Base-by-base conservation (phyloP, 2,329 filamentous ascomycete species). In the Nothophaeocryptopus gaeumannii region DNA sequence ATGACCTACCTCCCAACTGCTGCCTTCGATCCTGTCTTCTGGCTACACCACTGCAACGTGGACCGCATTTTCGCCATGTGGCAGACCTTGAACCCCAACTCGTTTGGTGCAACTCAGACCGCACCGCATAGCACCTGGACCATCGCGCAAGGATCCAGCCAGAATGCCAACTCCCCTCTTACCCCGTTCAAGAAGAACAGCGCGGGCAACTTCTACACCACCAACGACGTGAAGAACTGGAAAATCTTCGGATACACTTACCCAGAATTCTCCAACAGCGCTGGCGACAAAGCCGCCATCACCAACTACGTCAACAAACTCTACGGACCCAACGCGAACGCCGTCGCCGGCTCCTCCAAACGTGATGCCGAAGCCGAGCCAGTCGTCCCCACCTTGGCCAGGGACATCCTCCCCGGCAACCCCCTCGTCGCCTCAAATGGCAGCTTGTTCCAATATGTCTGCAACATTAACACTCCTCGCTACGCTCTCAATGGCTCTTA, bases 1-100 rank as follows among this genome's bases (percentile, higher is more conserved):
- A 86, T 88, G 80, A 81, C 78, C 41, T 86, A 81, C 67, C 81
- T 84, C 81, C 16, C 85, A 84, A 59, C 87, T 13, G 46, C 87
- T 2, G 79, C 85, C 0, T 93, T 89, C 64, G 89, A 95, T 63
- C 88, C 89, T 0, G 72, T 88, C 12, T 91, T 92, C 70, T 88
- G 85, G 69, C 70, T 92, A 5, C 87, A 92, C 62, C 88, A 92
- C 61, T 50, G 48, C 58, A 90, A 87, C 68, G 79, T 89, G 7
- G 89, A 95, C 63, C 81, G 89, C 5, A 69, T 88, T 32, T 81
- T 89, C 57, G 82, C 88, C 26, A 78, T 95, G 56, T 95, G 87
- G 87, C 88, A 93, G 70, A 74, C 78, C 1, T 68, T 92, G 14
- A 80, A 93, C 58, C 85, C 86, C 0, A 72, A 81, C 16, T 35